Conservation (phyloP, 1,284 basidiomycete genomes). For the Coniferiporia weirii region DNA sequence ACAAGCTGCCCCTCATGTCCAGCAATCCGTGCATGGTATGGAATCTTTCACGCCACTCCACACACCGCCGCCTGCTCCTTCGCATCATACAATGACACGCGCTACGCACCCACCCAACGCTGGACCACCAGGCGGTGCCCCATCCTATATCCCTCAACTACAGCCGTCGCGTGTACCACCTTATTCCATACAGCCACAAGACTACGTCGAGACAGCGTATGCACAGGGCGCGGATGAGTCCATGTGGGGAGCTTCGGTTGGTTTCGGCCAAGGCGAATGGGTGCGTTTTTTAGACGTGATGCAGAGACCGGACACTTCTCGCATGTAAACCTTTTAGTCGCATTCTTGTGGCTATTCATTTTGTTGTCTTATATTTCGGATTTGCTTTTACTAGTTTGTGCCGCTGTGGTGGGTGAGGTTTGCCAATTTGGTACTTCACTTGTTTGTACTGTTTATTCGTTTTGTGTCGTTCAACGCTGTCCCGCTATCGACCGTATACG, state of each 20-base stretch:
- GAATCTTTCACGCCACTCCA: neutral
- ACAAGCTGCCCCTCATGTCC: slow-evolving; percentile 14
- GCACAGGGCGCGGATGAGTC: slow-evolving; percentile 28
- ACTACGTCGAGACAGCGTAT: slow-evolving; percentile 16
- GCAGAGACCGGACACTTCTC: slow-evolving; percentile 31
- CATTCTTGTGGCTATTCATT: neutral
- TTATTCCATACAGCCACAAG: slow-evolving; percentile 12
- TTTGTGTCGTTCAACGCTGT: no score
- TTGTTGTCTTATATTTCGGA: neutral
- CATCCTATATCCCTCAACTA: slow-evolving; percentile 9
- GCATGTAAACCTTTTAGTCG: neutral
- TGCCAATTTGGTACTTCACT: no score
- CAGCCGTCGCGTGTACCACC: slow-evolving; percentile 5
- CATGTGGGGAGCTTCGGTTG: slow-evolving; percentile 38
- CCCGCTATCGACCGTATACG: neutral
- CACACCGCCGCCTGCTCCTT: neutral
- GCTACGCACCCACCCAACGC: neutral
- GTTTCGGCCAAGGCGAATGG: slow-evolving; percentile 39
- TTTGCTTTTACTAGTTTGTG: neutral
- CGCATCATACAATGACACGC: neutral
- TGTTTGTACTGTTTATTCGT: no score
- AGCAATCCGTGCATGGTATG: slow-evolving; percentile 7
- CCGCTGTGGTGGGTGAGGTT: no score
- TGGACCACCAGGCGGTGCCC: neutral
- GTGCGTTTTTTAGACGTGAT: slow-evolving; percentile 42